A percentile compares a stretch with the other conserved stretches of the same genome.
Evolutionary conservation across 805 yeast species (phyloP).

Genomic region (Groenewaldozyma salmanticensis): DNA sequence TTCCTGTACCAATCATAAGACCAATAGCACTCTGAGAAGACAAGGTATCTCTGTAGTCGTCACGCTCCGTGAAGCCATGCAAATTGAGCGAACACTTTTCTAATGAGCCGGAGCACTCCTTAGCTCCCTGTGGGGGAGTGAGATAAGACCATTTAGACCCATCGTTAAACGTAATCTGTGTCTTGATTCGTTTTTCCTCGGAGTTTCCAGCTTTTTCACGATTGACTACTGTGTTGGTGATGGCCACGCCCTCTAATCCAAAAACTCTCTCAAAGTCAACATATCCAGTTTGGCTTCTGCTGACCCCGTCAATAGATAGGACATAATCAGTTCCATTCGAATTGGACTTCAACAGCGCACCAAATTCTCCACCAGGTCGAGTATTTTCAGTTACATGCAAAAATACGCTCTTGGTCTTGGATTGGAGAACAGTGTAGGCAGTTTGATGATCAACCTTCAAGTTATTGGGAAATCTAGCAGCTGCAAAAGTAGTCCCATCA

Average conservation of each 20-base stretch:
- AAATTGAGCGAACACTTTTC: slow-evolving; percentile 69
- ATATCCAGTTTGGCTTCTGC: slow-evolving; percentile 61
- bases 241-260: slow-evolving; percentile 74
- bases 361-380: slow-evolving; percentile 48
- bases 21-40: slow-evolving; percentile 89
- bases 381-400: slow-evolving; percentile 68
- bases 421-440: slow-evolving; percentile 73
- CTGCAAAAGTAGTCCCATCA: slow-evolving; percentile 70
- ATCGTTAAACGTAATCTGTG: slow-evolving; percentile 78
- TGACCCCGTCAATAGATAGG: slow-evolving; percentile 56
- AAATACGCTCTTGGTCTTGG: slow-evolving; percentile 62
- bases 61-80: slow-evolving; percentile 85
- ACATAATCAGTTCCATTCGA: slow-evolving; percentile 86
- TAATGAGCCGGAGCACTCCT: slow-evolving; percentile 45
- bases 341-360: slow-evolving; percentile 78
- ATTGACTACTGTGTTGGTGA: slow-evolving; percentile 49
- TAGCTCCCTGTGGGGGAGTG: slow-evolving; percentile 58
- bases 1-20: slow-evolving; percentile 83
- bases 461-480: slow-evolving; percentile 65
- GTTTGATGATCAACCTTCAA: slow-evolving; percentile 50
- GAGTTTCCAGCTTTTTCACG: slow-evolving; percentile 36
- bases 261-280: slow-evolving; percentile 84
- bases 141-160: slow-evolving; percentile 80
- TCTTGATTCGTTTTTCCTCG: slow-evolving; percentile 47
- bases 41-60: slow-evolving; percentile 72